These are phyloP conservation scores for Oryza longistaminata DNA, from an alignment of 176 grass and related monocot genomes.

Conservation along the genomic window DNA sequence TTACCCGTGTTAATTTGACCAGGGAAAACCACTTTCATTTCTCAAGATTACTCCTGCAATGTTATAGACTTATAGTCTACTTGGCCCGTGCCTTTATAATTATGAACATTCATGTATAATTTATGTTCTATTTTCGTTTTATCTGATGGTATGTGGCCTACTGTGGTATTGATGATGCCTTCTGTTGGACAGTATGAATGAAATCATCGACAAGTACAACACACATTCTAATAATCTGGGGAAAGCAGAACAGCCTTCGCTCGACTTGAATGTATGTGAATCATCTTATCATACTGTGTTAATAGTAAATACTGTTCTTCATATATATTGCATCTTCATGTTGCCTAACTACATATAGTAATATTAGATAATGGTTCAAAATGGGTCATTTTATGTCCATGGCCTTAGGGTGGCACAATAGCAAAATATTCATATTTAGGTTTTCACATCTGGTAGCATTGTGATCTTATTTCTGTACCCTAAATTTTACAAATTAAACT, in stretches of 20 bases:
- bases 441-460: background rate
- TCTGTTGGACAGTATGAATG: conserved; percentile 74
- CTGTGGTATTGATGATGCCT: conserved; percentile 34
- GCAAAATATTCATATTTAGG: background rate
- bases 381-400: conserved; percentile 25
- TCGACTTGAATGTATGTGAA: conserved; percentile 79
- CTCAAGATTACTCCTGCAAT: background rate
- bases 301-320: background rate
- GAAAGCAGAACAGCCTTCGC: conserved; percentile 56
- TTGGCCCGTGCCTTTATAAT: background rate
- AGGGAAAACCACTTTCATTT: background rate
- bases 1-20: background rate
- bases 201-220: conserved; percentile 71
- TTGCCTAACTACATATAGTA: background rate
- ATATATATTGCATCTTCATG: background rate
- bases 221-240: conserved; percentile 75
- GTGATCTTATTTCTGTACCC: background rate
- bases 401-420: background rate
- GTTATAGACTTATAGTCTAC: background rate
- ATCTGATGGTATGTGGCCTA: conserved; percentile 10
- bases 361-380: background rate
- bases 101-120: background rate
- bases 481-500: background rate
- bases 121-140: conserved; percentile 24
- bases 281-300: conserved; percentile 18